Conservation (phyloP, 176 grass and related monocot genomes). For the Luzula sylvatica region DNA sequence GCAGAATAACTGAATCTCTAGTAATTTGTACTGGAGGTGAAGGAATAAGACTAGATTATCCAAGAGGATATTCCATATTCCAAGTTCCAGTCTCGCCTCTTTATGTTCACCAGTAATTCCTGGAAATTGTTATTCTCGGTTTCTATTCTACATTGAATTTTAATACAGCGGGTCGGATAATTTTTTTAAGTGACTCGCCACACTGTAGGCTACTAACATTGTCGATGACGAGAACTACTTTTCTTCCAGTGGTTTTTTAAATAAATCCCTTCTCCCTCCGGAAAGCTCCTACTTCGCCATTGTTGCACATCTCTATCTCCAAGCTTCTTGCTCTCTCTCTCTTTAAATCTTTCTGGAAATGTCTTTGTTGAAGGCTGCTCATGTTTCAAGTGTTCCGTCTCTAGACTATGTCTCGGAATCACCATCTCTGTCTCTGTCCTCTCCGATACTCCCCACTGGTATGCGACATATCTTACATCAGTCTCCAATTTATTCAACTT, state of each 20-base stretch:
- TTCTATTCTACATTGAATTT: not conserved
- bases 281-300: not conserved
- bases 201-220: not conserved
- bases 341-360: not conserved
- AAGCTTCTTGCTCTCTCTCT: not conserved
- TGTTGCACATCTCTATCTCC: not conserved
- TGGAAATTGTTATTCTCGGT: not conserved
- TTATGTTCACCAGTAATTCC: not conserved
- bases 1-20: not conserved
- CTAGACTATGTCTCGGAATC: slow-evolving; percentile 39
- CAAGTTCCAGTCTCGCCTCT: not conserved
- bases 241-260: slow-evolving; percentile 3
- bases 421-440: slow-evolving; percentile 19
- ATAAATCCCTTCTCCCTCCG: not conserved
- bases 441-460: slow-evolving; percentile 25
- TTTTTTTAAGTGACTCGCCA: not conserved
- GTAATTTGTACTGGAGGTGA: not conserved
- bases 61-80: slow-evolving; percentile 22
- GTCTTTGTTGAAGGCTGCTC: slow-evolving; percentile 72
- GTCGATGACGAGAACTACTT: not conserved
- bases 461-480: not conserved
- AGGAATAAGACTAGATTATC: not conserved
- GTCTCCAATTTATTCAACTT: not conserved
- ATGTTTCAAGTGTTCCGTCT: slow-evolving; percentile 51
- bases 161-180: not conserved